Evolutionary conservation across 257 asterid genomes (phyloP), one percentile per base, ranked within the genome.

Genomic region (Solanum arcanum): DNA sequence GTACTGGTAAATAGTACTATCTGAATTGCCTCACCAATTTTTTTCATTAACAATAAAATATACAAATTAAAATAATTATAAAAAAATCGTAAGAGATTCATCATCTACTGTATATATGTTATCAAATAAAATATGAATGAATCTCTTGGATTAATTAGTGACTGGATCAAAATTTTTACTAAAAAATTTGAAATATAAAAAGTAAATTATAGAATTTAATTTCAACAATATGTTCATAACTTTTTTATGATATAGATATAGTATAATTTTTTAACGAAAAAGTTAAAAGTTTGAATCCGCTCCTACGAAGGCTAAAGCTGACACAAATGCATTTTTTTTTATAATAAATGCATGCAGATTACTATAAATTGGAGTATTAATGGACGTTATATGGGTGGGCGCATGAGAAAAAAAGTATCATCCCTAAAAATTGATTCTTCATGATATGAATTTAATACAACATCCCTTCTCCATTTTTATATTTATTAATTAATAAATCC

Each of bases 11-110:
- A 81, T 29, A 21, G 23, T n/a, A 31, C 18, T 74, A 49, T 47
- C 42, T 49, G 44, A 49, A 29, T 81, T 49, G 85, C 21, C 85
- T 81, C 20, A n/a, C 5, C n/a, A 3, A 6, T 5, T 2, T n/a
- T 62, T 62, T 62, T n/a, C 0, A 62, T 11, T 62, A 11, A 4
- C 15, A 10, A 23, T 1, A 59, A 62, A 62, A n/a, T 11, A n/a
- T 62, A n/a, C 39, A 1, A 0, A 37, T 37, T 37, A 6, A 37
- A 1, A 2, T 0, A 15, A 3, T 31, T 10, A n/a, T 62, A 2
- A n/a, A 11, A 2, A 4, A 62, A 1, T 11, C 0, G 1, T n/a
- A n/a, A 13, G 0, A n/a, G 5, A 11, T n/a, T 62, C 0, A n/a
- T n/a, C 5, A 5, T 62, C 0, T 62, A 59, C 2, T 59, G 13